Base-by-base conservation (phyloP, 768 basidiomycete species). In the Tulasnella sp. region DNA sequence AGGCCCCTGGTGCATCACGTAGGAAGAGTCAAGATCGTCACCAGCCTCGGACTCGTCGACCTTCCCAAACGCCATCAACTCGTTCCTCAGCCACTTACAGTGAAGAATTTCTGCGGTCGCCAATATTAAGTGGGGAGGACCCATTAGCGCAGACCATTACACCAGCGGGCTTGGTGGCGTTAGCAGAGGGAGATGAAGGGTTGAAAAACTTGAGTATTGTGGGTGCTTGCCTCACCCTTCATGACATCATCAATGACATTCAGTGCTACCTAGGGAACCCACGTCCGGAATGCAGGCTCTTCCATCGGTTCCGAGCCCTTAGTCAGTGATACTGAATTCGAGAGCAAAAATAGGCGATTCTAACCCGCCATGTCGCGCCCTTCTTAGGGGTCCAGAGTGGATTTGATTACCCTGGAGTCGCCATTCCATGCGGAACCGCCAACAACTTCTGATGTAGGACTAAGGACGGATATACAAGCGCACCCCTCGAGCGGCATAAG, bases 341-440 rank as follows among this genome's bases (percentile, higher is more conserved):
- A 34, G 8, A n/a, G 7, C 4, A 21, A 46, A 19, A n/a, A 72
- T 21, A 14, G 3, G 10, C 27, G 1, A 24, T 52, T 46, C 19
- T n/a, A 56, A 75, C 24, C 2, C 27, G 62, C 2, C 44, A 3
- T 2, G 24, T 76, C 21, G 27, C 56, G 34, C 34, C 38, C 76
- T 40, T 62, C 76, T 40, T 62, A 78, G 88, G 82, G 83, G 14
- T 84, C 84, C 34, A 83, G 84, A 24, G 82, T 84, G 27, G 92
- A 94, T 85, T 88, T 95, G 72, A 94, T 95, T 80, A 87, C 90
- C 12, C 88, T 95, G 52, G 93, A 95, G 83, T 90, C 92, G 1
- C 92, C 93, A 3, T 92, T 92, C 85, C 85, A 90, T 62, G 83
- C 87, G 10, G 91, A 91, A 80, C 86, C 87, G 34, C 52, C 82